Base-by-base conservation (phyloP, 164 flowering plant species). In the Nymphaea thermarum region DNA sequence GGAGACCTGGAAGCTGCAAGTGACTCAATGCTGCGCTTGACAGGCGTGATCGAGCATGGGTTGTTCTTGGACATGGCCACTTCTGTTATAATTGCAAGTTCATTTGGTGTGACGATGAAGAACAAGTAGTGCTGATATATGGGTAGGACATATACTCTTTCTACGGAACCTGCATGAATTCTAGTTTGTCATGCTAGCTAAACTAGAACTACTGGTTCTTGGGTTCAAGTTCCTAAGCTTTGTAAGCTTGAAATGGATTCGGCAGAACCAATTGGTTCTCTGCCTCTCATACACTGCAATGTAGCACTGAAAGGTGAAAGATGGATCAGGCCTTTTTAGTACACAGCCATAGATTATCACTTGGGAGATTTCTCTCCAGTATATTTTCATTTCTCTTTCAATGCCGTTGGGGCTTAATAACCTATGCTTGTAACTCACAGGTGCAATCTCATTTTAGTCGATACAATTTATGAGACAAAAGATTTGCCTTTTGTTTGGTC, bases 41-140 rank as follows among this genome's bases (percentile, higher is more conserved):
- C 90, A 0, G 95, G 98, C 3, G 95, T 94, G 55, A 96, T 90
- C 43, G 98, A 94, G 82, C 98, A 94, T 70, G 98, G 98, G n/a
- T 85, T 94, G 97, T 94, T 94, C 78, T 75, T 94, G 60, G 91
- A 81, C 43, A 85, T 94, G 96, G 97, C 98, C 0, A 88, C 96
- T n/a, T 81, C 90, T 57, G 80, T 89, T 53, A 88, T 93, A 65
- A 82, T 91, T 65, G 98, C 98, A 3, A 89, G 96, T 5, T 80
- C 80, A 71, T 68, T 75, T 17, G 98, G 96, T 1, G 74, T 91
- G 12, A 77, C 76, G 3, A 74, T 88, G 77, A 86, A 79, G 85
- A 72, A 83, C 63, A 89, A 85, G 77, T 70, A 43, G 14, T 15
- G 8, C 12, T 51, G 57, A 51, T 8, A 3, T 51, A 8, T 15